Conservation (phyloP, 2,329 filamentous ascomycete species). For the Epichloe elymi region DNA sequence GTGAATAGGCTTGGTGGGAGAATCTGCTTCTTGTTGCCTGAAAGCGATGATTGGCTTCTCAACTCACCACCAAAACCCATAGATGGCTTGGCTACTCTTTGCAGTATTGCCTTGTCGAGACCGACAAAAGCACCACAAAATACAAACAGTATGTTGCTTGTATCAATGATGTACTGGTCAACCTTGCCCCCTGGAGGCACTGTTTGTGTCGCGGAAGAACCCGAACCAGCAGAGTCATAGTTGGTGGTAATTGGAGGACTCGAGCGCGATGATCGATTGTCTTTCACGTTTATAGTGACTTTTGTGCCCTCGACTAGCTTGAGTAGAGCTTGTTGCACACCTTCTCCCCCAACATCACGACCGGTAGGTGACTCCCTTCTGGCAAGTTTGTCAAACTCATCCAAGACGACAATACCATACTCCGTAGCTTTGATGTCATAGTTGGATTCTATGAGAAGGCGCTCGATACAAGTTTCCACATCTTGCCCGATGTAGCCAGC, state of each 20-base stretch:
- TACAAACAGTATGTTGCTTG: slow-evolving; percentile 93
- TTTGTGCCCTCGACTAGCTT: slow-evolving; percentile 96
- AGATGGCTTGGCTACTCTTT: slow-evolving; percentile 70
- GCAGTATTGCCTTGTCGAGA: slow-evolving; percentile 73
- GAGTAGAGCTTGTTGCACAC: slow-evolving; percentile 86
- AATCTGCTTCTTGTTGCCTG: slow-evolving; percentile 34
- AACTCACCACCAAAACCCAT: slow-evolving; percentile 88
- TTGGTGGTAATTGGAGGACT: slow-evolving; percentile 39
- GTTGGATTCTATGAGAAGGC: slow-evolving; percentile 78
- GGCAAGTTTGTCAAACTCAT: slow-evolving; percentile 96
- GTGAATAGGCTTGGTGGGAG: slow-evolving; percentile 50
- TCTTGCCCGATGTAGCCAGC: slow-evolving; percentile 97
- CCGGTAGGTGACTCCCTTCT: slow-evolving; percentile 77
- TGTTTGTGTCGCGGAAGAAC: slow-evolving; percentile 32
- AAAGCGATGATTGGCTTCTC: slow-evolving; percentile 39
- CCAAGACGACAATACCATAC: slow-evolving; percentile 84
- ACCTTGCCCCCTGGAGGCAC: slow-evolving; percentile 36
- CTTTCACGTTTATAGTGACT: slow-evolving; percentile 80
- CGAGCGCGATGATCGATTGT: slow-evolving; percentile 47
- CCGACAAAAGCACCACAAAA: slow-evolving; percentile 93
- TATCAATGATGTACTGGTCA: slow-evolving; percentile 65
- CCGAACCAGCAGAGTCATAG: slow-evolving; percentile 31
- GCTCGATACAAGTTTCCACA: slow-evolving; percentile 88
- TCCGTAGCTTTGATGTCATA: slow-evolving; percentile 78
- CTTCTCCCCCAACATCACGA: slow-evolving; percentile 89